These are phyloP conservation scores for Eucalyptus cloeziana DNA, from an alignment of 345 rosid species.

Conservation along the genomic window DNA sequence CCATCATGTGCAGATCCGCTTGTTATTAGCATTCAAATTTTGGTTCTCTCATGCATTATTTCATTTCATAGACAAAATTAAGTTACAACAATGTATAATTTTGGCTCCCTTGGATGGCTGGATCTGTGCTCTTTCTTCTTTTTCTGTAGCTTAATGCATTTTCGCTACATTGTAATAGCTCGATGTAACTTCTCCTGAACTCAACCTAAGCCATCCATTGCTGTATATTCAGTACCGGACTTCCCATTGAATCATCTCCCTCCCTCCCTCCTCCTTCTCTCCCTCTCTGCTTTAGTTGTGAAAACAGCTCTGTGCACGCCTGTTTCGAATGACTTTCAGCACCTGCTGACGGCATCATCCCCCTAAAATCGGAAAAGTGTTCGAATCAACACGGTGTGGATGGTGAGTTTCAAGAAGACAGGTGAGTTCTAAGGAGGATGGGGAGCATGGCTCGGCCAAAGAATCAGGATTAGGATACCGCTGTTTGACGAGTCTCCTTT, in stretches of 20 bases:
- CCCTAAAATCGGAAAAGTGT: background rate
- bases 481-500: background rate
- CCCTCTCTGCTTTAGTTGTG: background rate
- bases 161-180: background rate
- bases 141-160: background rate
- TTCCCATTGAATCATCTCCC: background rate
- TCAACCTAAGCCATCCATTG: background rate
- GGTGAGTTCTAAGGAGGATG: background rate
- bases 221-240: background rate
- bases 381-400: background rate
- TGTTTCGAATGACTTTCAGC: background rate
- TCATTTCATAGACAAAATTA: background rate
- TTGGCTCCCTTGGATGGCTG: background rate
- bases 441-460: too few relatives aligned
- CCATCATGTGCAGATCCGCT: background rate
- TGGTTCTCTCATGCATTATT: background rate
- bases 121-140: background rate
- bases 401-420: background rate
- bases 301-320: background rate
- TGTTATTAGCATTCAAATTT: background rate
- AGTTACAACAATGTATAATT: background rate
- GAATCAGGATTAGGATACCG: background rate
- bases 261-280: background rate
- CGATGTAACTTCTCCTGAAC: background rate
- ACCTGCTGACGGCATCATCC: background rate